A percentile compares a stretch with the other conserved stretches of the same genome.
Conservation (phyloP, 2,329 filamentous ascomycete genomes). For the Cordyceps fumosorosea region DNA sequence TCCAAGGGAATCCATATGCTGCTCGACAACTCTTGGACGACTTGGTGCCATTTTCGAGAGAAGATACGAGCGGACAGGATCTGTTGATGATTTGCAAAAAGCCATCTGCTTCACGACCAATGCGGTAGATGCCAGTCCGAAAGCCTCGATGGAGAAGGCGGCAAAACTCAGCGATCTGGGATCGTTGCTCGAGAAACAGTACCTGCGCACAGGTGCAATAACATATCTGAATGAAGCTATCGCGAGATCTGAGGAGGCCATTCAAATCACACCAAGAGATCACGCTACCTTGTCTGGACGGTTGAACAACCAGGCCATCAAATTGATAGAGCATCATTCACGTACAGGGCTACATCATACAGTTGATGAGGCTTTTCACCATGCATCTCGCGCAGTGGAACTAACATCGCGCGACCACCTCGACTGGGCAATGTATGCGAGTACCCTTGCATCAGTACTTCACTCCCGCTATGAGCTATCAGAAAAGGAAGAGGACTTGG, state of each 20-base stretch:
- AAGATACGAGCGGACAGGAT: not conserved
- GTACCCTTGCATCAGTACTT: not conserved
- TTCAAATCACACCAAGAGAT: not conserved
- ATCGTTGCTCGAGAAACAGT: not conserved
- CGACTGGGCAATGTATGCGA: not conserved
- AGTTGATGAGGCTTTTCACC: not conserved
- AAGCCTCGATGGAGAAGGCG: not conserved
- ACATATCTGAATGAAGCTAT: slow-evolving; percentile 10
- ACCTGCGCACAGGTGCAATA: slow-evolving; percentile 11
- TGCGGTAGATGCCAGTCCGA: not conserved
- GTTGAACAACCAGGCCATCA: not conserved
- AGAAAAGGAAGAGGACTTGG: not conserved
- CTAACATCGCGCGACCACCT: not conserved
- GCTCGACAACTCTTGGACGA: not conserved
- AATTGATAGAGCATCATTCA: not conserved
- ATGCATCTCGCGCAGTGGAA: not conserved
- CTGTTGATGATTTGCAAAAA: not conserved
- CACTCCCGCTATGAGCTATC: not conserved
- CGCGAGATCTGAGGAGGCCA: not conserved
- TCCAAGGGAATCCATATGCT: not conserved
- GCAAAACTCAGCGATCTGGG: not conserved
- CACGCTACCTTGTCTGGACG: not conserved
- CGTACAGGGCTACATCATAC: not conserved
- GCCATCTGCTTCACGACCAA: not conserved
- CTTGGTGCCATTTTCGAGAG: not conserved